Conservation (phyloP, 208 protist species). For the Wallacemonas sp. region DNA sequence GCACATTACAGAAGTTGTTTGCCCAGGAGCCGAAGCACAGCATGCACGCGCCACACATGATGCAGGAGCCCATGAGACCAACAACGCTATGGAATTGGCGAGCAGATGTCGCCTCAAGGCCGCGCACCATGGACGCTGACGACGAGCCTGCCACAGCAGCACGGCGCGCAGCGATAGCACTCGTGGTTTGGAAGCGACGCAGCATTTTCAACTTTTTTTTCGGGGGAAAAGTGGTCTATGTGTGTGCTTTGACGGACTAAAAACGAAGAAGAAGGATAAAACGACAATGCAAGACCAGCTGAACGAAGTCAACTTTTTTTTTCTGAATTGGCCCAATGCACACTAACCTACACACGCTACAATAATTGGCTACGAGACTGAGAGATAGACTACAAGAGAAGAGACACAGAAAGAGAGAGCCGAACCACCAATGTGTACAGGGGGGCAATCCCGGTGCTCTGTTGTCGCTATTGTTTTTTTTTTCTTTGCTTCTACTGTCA, state of each 20-base stretch:
- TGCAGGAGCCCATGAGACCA: conserved; percentile 50
- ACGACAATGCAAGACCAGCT: no score
- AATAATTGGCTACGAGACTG: no score
- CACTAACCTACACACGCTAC: no score
- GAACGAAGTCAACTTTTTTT: no score
- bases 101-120: neutral
- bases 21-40: conserved; percentile 81
- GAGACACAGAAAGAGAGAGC: neutral
- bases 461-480: neutral
- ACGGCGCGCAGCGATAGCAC: conserved; percentile 12
- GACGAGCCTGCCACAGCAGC: neutral
- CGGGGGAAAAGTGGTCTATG: neutral
- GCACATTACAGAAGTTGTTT: conserved; percentile 87
- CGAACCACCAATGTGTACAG: no score
- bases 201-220: no score
- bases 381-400: no score
- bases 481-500: neutral
- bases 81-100: conserved; percentile 64
- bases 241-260: neutral
- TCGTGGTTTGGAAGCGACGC: conserved; percentile 34
- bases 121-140: conserved; percentile 12
- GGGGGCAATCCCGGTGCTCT: neutral
- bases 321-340: no score
- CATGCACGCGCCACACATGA: conserved; percentile 73
- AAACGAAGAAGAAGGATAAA: neutral